Evolutionary conservation across 352 stramenopile genomes (phyloP).

Genomic region (Pythium vanterpoolii): DNA sequence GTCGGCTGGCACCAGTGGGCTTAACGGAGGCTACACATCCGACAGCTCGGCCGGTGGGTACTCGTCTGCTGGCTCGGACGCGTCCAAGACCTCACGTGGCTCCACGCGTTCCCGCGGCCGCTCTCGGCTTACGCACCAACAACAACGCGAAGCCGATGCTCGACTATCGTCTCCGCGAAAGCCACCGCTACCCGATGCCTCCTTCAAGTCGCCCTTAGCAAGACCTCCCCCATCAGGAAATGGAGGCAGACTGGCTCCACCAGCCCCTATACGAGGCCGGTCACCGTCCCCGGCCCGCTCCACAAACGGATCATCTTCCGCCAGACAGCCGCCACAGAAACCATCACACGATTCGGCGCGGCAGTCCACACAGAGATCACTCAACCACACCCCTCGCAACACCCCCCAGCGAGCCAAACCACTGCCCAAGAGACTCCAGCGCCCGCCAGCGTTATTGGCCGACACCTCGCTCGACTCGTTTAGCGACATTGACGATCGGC

Average conservation of each 20-base stretch:
- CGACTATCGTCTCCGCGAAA: slow-evolving; percentile 57
- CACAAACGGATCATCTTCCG: slow-evolving; percentile 1
- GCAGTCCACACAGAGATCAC: neutral
- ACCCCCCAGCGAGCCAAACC: slow-evolving; percentile 4
- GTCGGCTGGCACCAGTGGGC: neutral
- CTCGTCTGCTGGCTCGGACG: slow-evolving; percentile 54
- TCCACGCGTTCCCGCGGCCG: slow-evolving; percentile 38
- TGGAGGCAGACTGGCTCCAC: slow-evolving; percentile 26
- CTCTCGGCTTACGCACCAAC: slow-evolving; percentile 35
- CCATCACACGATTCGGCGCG: neutral
- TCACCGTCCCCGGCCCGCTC: slow-evolving; percentile 23
- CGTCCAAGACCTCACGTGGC: slow-evolving; percentile 42
- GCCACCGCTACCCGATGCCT: neutral
- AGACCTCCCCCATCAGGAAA: slow-evolving; percentile 18
- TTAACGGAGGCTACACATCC: slow-evolving; percentile 47
- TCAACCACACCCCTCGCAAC: neutral
- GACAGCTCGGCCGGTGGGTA: slow-evolving; percentile 66
- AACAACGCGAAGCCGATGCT: slow-evolving; percentile 51
- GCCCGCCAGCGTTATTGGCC: slow-evolving; percentile 31
- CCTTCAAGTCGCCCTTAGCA: slow-evolving; percentile 14
- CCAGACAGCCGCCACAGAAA: neutral
- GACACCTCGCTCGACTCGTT: slow-evolving; percentile 77
- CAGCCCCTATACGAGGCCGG: slow-evolving; percentile 22
- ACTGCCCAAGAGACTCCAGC: neutral
- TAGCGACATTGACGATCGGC: slow-evolving; percentile 81